These are phyloP conservation scores for Azolla pinnata DNA, from an alignment of 75 land plant species.

Conservation along the genomic window DNA sequence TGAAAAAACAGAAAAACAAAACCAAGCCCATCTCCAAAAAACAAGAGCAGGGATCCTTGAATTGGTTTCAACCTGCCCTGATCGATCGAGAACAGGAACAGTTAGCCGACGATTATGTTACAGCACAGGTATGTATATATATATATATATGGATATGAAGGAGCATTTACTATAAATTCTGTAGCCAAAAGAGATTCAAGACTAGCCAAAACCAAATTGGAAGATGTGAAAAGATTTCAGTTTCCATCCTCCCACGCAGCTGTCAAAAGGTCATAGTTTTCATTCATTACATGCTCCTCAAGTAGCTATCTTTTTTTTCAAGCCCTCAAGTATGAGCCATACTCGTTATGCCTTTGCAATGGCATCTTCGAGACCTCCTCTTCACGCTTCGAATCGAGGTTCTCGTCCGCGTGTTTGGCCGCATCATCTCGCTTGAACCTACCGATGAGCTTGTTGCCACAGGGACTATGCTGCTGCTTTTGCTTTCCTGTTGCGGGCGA, in stretches of 20 bases:
- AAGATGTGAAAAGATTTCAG: neutral
- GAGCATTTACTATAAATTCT: neutral
- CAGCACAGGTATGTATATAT: neutral
- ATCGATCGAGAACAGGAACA: too few species aligned
- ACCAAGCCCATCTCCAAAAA: neutral
- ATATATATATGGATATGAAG: neutral
- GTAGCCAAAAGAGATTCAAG: neutral
- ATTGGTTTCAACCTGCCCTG: too few species aligned
- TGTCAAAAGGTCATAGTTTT: neutral
- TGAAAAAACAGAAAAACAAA: neutral
- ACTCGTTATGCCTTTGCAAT: neutral
- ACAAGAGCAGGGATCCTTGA: neutral
- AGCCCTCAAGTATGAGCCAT: conserved; percentile 3
- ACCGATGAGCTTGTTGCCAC: neutral
- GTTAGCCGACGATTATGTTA: neutral
- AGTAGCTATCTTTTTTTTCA: neutral
- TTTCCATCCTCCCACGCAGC: neutral
- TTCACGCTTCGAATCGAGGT: neutral
- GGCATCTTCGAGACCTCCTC: conserved; percentile 5
- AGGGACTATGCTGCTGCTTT: neutral
- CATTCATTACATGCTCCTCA: neutral
- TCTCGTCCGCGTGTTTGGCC: neutral
- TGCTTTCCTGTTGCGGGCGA: neutral
- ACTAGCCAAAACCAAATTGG: neutral
- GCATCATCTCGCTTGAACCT: neutral